Evolutionary conservation across 2,329 filamentous ascomycete genomes (phyloP).

Genomic region (Akanthomyces uredinophilus): DNA sequence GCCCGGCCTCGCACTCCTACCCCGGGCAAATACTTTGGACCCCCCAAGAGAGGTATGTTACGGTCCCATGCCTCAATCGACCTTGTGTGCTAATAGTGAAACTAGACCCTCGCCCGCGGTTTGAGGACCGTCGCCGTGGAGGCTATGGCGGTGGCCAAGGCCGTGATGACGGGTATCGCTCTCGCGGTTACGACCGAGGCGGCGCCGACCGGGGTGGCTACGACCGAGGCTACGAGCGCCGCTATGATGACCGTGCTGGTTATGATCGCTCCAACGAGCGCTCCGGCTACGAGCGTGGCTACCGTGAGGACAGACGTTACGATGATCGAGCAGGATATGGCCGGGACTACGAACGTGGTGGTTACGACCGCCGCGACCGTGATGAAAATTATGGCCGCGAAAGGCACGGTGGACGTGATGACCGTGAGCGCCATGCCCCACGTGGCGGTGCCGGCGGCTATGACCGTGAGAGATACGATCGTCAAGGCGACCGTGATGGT

Average conservation of each 20-base stretch:
- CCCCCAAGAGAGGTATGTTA: slow-evolving; percentile 86
- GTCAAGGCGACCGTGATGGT: slow-evolving; percentile 37
- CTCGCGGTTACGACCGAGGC: slow-evolving; percentile 36
- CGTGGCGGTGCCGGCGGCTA: slow-evolving; percentile 39
- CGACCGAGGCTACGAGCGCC: slow-evolving; percentile 36
- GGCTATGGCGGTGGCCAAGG: slow-evolving; percentile 53
- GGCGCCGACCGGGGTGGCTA: slow-evolving; percentile 36
- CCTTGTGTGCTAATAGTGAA: slow-evolving; percentile 3
- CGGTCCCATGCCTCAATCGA: background rate
- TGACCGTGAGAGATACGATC: slow-evolving; percentile 46
- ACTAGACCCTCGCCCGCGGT: slow-evolving; percentile 38
- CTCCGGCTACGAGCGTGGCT: slow-evolving; percentile 32
- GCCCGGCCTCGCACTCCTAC: slow-evolving; percentile 92
- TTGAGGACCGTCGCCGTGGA: slow-evolving; percentile 60
- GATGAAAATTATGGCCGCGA: slow-evolving; percentile 36
- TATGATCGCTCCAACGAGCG: slow-evolving; percentile 35
- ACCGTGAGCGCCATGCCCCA: slow-evolving; percentile 38
- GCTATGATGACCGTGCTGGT: slow-evolving; percentile 24
- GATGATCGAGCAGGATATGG: slow-evolving; percentile 38
- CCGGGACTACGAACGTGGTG: slow-evolving; percentile 51
- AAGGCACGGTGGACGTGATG: slow-evolving; percentile 40
- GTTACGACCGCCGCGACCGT: slow-evolving; percentile 33
- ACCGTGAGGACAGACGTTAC: slow-evolving; percentile 25
- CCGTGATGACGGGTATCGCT: slow-evolving; percentile 46
- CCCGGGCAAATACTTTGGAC: slow-evolving; percentile 97